A percentile compares a stretch with the other conserved stretches of the same genome.
phyloP scores from a whole-genome alignment of 805 yeast species.

The Kuraishia piskuri region DNA sequence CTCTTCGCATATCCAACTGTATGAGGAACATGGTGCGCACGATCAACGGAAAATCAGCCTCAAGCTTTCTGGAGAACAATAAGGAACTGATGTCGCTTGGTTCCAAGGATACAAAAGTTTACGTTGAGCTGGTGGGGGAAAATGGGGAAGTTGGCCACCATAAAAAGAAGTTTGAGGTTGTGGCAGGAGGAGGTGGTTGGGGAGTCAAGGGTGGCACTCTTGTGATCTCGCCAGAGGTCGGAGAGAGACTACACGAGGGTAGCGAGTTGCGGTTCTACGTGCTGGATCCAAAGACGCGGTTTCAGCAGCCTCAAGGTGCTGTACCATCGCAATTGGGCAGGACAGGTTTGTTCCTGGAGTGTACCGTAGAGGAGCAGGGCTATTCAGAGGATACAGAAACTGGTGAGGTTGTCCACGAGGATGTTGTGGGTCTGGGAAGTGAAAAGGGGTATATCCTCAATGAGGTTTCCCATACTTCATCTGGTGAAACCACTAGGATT shows the following conservation, averaged over 20 bases:
- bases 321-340: not conserved
- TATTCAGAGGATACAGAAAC: not conserved
- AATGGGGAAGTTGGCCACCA: conserved; percentile 5
- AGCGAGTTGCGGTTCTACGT: conserved; percentile 31
- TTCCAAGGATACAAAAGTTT: conserved; percentile 35
- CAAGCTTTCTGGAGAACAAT: conserved; percentile 43
- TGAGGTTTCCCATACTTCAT: conserved; percentile 21
- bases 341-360: conserved; percentile 3
- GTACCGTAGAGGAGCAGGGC: not conserved
- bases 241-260: conserved; percentile 28
- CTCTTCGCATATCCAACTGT: conserved; percentile 35
- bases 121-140: conserved; percentile 19
- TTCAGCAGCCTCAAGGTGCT: not conserved
- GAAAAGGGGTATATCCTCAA: conserved; percentile 23
- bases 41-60: conserved; percentile 48
- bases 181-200: conserved; percentile 77
- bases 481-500: conserved; percentile 19
- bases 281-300: conserved; percentile 1
- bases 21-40: conserved; percentile 53
- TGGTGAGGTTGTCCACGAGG: conserved; percentile 6
- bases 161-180: conserved; percentile 36
- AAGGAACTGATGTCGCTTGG: conserved; percentile 26
- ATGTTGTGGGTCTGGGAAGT: conserved; percentile 23
- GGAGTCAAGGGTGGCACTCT: conserved; percentile 58
- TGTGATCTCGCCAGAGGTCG: conserved; percentile 56